These are phyloP conservation scores for Calonectria honghensis DNA, from an alignment of 2,329 filamentous ascomycete genomes.

Conservation along the genomic window DNA sequence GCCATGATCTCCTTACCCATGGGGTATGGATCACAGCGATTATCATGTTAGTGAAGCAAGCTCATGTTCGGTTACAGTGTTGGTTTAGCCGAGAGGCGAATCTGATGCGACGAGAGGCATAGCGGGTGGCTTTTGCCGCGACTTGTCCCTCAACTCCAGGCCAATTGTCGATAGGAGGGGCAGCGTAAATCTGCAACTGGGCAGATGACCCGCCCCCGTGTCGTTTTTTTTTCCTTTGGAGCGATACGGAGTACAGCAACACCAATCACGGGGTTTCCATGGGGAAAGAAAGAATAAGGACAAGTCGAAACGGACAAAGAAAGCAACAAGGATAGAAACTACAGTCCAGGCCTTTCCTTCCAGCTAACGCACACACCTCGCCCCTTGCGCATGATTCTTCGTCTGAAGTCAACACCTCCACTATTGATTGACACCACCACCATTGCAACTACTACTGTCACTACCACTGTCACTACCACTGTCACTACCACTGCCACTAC, in stretches of 20 bases:
- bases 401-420: constrained; percentile 24
- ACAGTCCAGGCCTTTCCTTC: not conserved
- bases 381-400: constrained; percentile 9
- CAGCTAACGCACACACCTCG: constrained; percentile 22
- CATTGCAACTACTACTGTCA: not conserved
- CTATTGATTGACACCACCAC: not conserved
- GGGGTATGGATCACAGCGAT: constrained; percentile 35
- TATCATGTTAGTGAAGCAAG: not conserved
- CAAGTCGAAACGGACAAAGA: constrained; percentile 12
- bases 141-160: not conserved
- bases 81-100: constrained; percentile 13
- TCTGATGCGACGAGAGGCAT: not conserved
- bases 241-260: constrained; percentile 9
- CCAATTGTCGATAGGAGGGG: constrained; percentile 30
- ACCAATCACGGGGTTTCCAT: constrained; percentile 29
- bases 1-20: constrained; percentile 30
- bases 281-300: not conserved
- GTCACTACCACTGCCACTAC: not conserved
- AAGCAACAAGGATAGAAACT: constrained; percentile 14
- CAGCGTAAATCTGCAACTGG: constrained; percentile 33
- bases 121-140: constrained; percentile 22
- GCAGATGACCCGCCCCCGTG: constrained; percentile 33
- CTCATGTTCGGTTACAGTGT: not conserved
- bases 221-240: constrained; percentile 15
- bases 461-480: not conserved